Conservation (phyloP, 352 stramenopile genomes). For the Phytophthora kernoviae region DNA sequence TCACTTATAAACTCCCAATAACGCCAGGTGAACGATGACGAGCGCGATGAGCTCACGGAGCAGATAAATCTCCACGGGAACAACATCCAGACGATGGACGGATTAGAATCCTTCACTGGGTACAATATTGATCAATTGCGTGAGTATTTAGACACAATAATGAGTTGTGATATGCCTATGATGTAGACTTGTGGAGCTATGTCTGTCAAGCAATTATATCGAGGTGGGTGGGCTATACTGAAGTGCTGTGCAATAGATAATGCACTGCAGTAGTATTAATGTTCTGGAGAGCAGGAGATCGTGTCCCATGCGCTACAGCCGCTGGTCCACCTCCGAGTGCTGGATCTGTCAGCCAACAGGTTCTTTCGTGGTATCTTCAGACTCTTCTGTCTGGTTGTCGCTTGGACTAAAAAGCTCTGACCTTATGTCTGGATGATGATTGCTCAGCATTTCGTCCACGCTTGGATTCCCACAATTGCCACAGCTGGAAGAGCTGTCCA, state of each 20-base stretch:
- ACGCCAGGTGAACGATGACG: constrained; percentile 34
- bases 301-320: constrained; percentile 65
- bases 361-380: constrained; percentile 14
- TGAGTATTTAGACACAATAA: not conserved
- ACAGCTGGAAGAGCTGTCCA: constrained; percentile 66
- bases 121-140: constrained; percentile 5
- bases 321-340: constrained; percentile 62
- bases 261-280: not conserved
- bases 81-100: constrained; percentile 62
- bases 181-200: constrained; percentile 65
- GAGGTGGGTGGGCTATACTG: constrained; percentile 32
- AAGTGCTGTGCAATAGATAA: not conserved
- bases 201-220: constrained; percentile 84
- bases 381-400: not conserved
- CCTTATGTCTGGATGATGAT: not conserved
- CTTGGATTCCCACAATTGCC: constrained; percentile 68
- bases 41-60: constrained; percentile 53
- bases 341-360: constrained; percentile 84
- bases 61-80: constrained; percentile 86
- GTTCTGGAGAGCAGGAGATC: constrained; percentile 39
- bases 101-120: constrained; percentile 62
- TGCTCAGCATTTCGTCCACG: constrained; percentile 51
- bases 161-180: constrained; percentile 1
- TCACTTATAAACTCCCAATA: not conserved
- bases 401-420: constrained; percentile 1